Base-by-base conservation (phyloP, 2,329 filamentous ascomycete species). In the Penicillium oxalicum region DNA sequence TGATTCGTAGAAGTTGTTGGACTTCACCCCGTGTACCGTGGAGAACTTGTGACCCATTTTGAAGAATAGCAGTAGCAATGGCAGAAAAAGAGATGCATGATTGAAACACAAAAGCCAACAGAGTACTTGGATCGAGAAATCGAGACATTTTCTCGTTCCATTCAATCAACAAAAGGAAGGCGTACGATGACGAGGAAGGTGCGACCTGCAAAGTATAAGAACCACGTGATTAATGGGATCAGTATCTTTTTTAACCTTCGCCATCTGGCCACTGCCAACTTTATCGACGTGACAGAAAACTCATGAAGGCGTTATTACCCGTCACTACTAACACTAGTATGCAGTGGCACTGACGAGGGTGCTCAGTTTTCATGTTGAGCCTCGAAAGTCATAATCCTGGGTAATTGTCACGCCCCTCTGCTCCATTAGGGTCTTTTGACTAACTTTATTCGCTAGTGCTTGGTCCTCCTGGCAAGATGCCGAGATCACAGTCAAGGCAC, bases 1-100 rank as follows among this genome's bases (percentile, higher is more conserved):
- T 9, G 60, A 64, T 18, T 65, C 41, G 49, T 63, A 66, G 58
- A 63, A 68, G 39, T 68, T 58, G 6, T 62, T 54, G 0, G 68
- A 69, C 32, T 60, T 63, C 35, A 70, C 66, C 3, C 67, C 65
- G 40, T 57, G 55, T 13, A 69, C 48, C 4, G 57, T 60, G 9
- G 66, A 67, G 38, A 69, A 25, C 44, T 67, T 70, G 44, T 69
- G 58, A 9, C 67, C 67, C 66, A 70, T 70, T 1, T 18, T 18
- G 18, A 18, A 18, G 33, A 11, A 29, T 36, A 9, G 5, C 27
- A 33, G 26, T 2, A 4, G 40, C 11, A 33, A 4, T 2, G 35
- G n/a, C 2, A 24, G 42, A 12, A 40, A 9, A 41, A 49, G 40
- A 18, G 12, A 18, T 27, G 18, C 27, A 29, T 46, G 26, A 26